Conservation (phyloP, 805 yeast species). For the Spathaspora girioi region DNA sequence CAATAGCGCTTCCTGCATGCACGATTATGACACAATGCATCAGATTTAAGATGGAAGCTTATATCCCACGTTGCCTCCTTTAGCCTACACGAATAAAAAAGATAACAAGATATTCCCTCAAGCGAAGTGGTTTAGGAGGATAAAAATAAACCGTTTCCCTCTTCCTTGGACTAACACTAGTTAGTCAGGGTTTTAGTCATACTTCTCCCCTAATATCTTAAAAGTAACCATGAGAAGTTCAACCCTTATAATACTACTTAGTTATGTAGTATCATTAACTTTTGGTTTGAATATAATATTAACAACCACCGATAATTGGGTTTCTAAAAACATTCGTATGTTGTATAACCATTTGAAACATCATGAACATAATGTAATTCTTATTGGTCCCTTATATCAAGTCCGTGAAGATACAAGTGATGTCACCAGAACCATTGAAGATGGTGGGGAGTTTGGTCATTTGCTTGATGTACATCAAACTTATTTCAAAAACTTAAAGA, state of each 20-base stretch:
- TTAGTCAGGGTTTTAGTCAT: background rate
- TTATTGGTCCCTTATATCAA: conserved; percentile 29
- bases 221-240: background rate
- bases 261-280: background rate
- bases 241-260: background rate
- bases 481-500: conserved; percentile 17
- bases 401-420: background rate
- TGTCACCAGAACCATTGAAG: conserved; percentile 4
- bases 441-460: conserved; percentile 36
- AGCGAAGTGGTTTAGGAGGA: background rate
- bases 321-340: conserved; percentile 27
- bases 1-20: background rate
- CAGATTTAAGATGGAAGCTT: background rate
- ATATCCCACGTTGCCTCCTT: background rate
- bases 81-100: background rate
- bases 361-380: conserved; percentile 28
- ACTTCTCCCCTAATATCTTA: background rate
- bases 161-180: background rate
- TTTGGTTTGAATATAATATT: conserved; percentile 24
- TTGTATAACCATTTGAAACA: conserved; percentile 22
- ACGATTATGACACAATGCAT: background rate
- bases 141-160: background rate
- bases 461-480: conserved; percentile 27
- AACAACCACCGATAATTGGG: conserved; percentile 36
- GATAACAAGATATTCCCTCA: background rate